Conservation (phyloP, 139 green algal species). For the Chlorella sp. region DNA sequence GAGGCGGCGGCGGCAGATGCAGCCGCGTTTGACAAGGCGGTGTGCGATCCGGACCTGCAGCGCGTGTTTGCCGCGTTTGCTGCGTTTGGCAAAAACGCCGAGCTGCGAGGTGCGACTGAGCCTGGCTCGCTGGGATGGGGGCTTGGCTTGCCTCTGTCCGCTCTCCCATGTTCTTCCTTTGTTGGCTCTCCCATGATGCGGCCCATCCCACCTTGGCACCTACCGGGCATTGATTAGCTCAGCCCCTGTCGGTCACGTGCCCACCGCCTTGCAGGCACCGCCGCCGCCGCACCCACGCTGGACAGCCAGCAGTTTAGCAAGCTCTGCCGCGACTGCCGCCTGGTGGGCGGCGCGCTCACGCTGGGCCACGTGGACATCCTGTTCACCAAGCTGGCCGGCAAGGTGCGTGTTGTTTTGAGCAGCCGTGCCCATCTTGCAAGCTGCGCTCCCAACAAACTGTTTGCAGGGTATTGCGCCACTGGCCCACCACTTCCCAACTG, state of each 20-base stretch:
- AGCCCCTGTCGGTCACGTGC: too few relatives aligned
- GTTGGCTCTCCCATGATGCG: not conserved
- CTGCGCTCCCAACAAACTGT: not conserved
- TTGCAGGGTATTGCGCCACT: not conserved
- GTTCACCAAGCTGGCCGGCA: constrained; percentile 16
- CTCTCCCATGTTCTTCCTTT: not conserved
- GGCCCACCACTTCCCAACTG: not conserved
- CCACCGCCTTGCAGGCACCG: not conserved
- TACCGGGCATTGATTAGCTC: not conserved
- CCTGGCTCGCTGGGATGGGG: not conserved
- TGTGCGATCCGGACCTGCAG: constrained; percentile 9
- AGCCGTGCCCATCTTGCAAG: not conserved
- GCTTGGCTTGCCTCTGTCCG: not conserved
- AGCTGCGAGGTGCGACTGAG: not conserved
- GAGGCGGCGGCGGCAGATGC: not conserved
- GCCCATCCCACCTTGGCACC: not conserved
- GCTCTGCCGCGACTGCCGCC: constrained; percentile 22
- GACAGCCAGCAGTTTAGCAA: constrained; percentile 24
- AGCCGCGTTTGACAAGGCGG: not conserved
- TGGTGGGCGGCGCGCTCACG: constrained; percentile 10
- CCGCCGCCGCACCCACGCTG: not conserved
- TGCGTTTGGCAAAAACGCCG: constrained; percentile 10
- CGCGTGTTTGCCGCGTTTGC: constrained; percentile 30
- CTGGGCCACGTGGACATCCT: constrained; percentile 1
- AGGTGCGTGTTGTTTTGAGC: not conserved